Evolutionary conservation across 495 filamentous ascomycete species (phyloP).

Genomic region (Ramalina peruviana): DNA sequence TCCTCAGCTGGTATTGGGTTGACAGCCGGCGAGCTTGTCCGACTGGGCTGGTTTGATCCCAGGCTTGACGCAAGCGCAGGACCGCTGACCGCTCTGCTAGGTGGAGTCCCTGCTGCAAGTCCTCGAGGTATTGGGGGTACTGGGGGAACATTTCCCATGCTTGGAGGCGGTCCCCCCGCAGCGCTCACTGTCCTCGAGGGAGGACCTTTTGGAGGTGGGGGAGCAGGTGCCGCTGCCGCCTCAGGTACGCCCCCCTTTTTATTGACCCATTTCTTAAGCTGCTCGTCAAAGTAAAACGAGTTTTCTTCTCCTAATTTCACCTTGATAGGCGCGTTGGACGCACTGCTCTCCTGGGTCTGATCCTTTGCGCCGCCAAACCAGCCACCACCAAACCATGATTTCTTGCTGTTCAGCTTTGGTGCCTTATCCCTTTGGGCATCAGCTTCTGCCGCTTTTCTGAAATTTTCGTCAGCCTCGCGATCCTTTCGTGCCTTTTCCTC

Average conservation of each 20-base stretch:
- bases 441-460: conserved; percentile 71
- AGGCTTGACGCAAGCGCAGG: conserved; percentile 21
- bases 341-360: conserved; percentile 20
- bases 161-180: conserved; percentile 8
- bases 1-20: conserved; percentile 8
- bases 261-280: conserved; percentile 95
- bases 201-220: conserved; percentile 36
- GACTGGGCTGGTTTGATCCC: conserved; percentile 25
- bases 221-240: conserved; percentile 33
- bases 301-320: conserved; percentile 93
- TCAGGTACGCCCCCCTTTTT: conserved; percentile 56
- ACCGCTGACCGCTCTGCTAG: conserved; percentile 24
- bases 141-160: conserved; percentile 18
- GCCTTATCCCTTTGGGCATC: conserved; percentile 43
- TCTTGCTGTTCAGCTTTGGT: conserved; percentile 37
- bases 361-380: conserved; percentile 76
- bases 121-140: conserved; percentile 22
- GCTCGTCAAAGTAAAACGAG: conserved; percentile 85
- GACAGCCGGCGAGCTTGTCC: conserved; percentile 16
- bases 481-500: conserved; percentile 39
- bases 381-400: conserved; percentile 64
- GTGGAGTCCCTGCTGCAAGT: conserved; percentile 17
- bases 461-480: conserved; percentile 53
- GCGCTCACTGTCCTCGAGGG: conserved; percentile 21
- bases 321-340: conserved; percentile 57